Base-by-base conservation (phyloP, 1,284 basidiomycete species). In the Megacollybia platyphylla region DNA sequence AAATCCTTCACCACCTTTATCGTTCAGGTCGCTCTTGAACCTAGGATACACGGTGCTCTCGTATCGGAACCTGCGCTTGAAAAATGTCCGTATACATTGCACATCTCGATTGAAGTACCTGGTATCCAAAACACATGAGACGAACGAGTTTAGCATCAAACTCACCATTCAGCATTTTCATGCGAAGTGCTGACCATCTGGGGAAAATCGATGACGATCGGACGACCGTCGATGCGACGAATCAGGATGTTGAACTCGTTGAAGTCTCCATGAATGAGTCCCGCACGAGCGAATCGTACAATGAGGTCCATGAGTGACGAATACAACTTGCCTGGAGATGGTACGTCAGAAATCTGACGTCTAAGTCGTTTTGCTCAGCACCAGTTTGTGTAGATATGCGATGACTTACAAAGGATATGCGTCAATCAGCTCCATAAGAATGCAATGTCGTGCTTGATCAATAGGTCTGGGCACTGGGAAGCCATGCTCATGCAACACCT, bases 211-310 rank as follows among this genome's bases (percentile, higher is more conserved):
- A 99, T 98, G 29, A 99, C 79, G 43, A 97, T 67, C 4, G 94
- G 88, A 52, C 91, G 82, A 6, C 88, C 86, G 34, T 71, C 73
- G 43, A 81, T 80, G 41, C 82, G 77, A 38, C 77, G 75, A 49
- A 99, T 90, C 47, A 99, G 78, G 53, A 99, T 91, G 61, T 99
- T 98, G 69, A 98, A 99, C 59, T 99, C 96, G 63, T 99, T 99
- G 65, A 89, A 99, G 62, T 99, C 94, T 40, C 96, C 94, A 56
- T 99, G 94, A 44, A 99, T 97, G 17, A 99, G 73, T 1, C 96
- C 96, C 2, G 87, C 80, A 36, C 79, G 78, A 2, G 93, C 94
- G 51, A 98, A 85, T 41, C 91, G 87, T 46, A 97, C 90, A 55
- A 98, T 93, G 44, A 97, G 70, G 59, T 91, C 88, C 93, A 98